A percentile compares a stretch with the other conserved stretches of the same genome.
These are phyloP conservation scores for Fusarium sp. DNA, from an alignment of 2,329 filamentous ascomycete genomes.

Conservation along the genomic window DNA sequence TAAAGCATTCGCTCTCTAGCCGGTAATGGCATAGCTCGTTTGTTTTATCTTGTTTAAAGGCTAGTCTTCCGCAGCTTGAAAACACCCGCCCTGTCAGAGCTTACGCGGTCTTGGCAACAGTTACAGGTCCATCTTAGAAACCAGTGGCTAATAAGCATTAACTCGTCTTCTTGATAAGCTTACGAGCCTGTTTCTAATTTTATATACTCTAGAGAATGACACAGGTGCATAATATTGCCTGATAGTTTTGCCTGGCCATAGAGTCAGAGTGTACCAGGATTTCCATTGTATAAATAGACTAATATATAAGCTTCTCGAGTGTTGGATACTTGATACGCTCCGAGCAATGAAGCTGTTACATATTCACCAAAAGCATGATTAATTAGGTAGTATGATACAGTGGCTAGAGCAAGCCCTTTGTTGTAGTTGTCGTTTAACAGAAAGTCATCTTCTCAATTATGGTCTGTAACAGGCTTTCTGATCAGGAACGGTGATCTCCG, in stretches of 20 bases:
- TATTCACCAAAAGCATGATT: not conserved
- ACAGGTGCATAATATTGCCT: not conserved
- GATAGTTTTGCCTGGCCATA: not conserved
- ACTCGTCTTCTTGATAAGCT: not conserved
- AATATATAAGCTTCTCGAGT: not conserved
- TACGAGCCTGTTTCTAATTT: not conserved
- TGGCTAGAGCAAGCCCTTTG: not conserved
- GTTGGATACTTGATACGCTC: not conserved
- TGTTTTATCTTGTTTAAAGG: not conserved
- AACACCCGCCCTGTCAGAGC: not conserved
- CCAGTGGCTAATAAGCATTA: not conserved
- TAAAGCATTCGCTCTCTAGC: not conserved
- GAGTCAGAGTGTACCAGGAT: too few relatives aligned
- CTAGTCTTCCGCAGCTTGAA: not conserved
- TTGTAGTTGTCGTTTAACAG: not conserved
- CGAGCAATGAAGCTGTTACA: not conserved
- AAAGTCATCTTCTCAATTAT: not conserved
- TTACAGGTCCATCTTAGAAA: not conserved
- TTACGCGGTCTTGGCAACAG: not conserved
- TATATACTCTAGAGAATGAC: not conserved
- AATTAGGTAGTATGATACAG: not conserved
- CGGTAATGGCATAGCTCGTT: not conserved
- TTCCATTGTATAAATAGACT: not conserved
- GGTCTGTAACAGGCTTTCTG: not conserved
- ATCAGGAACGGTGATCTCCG: not conserved